Evolutionary conservation across 768 basidiomycete genomes (phyloP).

Genomic region (Pulveroboletus sp.): DNA sequence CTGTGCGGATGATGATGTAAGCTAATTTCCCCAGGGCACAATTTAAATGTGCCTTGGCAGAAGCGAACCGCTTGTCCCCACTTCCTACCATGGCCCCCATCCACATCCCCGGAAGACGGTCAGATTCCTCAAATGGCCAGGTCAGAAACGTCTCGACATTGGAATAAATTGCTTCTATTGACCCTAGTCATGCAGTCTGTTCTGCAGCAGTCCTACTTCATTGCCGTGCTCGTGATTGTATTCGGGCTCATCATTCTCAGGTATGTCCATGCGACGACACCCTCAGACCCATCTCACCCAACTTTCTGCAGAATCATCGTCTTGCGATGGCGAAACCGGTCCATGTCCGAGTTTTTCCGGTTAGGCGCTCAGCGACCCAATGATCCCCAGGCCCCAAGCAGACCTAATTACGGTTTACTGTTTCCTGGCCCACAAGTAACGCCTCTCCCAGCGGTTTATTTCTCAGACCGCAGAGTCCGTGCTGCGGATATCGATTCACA

Average conservation of each 20-base stretch:
- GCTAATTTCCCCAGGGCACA: too few relatives aligned
- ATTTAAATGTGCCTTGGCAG: too few relatives aligned
- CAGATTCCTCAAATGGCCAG: constrained; percentile 1
- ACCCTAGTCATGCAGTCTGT: constrained; percentile 12
- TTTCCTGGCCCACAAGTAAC: constrained; percentile 17
- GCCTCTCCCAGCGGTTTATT: constrained; percentile 21
- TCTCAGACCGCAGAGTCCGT: constrained; percentile 22
- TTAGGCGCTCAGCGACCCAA: neutral
- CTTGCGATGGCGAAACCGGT: constrained; percentile 22
- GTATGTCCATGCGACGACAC: constrained; percentile 5
- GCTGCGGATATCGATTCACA: constrained; percentile 38
- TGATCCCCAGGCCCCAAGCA: neutral
- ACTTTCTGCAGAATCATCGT: constrained; percentile 15
- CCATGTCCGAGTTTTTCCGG: constrained; percentile 21
- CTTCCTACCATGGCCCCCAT: constrained; percentile 10
- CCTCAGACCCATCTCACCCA: constrained; percentile 1
- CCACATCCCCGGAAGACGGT: neutral
- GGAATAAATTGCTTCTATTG: neutral
- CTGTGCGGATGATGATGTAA: neutral
- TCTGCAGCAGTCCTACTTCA: constrained; percentile 24
- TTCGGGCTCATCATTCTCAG: constrained; percentile 19
- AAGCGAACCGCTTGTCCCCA: neutral
- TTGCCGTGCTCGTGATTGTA: constrained; percentile 11
- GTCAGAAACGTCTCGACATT: constrained; percentile 7
- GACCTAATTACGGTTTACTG: constrained; percentile 4